Conservation (phyloP, 306 rosid genomes). For the Sindora glabra region DNA sequence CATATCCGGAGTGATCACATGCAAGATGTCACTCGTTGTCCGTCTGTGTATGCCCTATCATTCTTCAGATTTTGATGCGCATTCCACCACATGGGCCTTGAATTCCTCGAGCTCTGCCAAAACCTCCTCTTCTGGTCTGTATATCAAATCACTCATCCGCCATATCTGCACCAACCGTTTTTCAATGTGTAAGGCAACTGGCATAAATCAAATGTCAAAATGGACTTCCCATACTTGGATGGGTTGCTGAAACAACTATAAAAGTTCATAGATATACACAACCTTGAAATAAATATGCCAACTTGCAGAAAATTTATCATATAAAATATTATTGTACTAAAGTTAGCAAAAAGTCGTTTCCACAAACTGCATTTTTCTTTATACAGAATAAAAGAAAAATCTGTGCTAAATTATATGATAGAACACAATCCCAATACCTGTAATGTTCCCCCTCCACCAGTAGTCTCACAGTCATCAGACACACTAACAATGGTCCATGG, state of each 20-base stretch:
- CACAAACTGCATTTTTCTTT: neutral
- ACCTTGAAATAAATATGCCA: no score
- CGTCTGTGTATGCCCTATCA: conserved; percentile 2
- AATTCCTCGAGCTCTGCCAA: conserved; percentile 91
- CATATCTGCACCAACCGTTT: conserved; percentile 65
- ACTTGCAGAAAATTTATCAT: no score
- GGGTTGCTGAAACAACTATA: no score
- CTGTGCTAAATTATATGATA: neutral
- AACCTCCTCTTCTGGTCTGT: conserved; percentile 96
- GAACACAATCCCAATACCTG: conserved; percentile 44
- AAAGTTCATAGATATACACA: no score
- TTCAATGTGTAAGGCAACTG: no score
- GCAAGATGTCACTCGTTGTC: neutral
- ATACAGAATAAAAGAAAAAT: neutral
- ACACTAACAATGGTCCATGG: conserved; percentile 65
- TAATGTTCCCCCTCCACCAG: conserved; percentile 98
- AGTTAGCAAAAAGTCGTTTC: no score
- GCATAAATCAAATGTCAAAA: no score
- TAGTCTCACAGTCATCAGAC: conserved; percentile 93
- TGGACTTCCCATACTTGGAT: no score
- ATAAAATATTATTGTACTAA: no score
- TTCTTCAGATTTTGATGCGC: conserved; percentile 64
- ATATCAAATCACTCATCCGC: conserved; percentile 97
- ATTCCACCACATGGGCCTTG: conserved; percentile 79
- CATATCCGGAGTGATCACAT: neutral